phyloP scores from a whole-genome alignment of 257 asterid species.

The Solanum chiquidenum region DNA sequence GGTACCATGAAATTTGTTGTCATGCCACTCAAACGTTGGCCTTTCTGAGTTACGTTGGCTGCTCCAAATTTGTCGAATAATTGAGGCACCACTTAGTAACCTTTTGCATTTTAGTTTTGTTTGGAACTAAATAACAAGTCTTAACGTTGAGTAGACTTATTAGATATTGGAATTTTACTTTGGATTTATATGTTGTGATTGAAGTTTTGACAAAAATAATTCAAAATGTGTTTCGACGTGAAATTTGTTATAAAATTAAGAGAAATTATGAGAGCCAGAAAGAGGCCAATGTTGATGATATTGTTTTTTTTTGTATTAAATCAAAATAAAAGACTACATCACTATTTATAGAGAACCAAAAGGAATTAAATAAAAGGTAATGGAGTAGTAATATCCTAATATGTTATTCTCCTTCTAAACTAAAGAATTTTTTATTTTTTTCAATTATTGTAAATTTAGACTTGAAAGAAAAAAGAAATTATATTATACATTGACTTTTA shows the following conservation, averaged over 20 bases:
- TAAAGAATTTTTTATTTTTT: background rate
- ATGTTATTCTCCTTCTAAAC: background rate
- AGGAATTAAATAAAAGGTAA: background rate
- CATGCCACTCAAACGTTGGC: slow-evolving; percentile 48
- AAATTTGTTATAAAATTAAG: background rate
- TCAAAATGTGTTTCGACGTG: background rate
- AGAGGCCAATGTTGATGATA: background rate
- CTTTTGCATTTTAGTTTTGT: background rate
- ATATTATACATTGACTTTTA: background rate
- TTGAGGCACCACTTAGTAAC: background rate
- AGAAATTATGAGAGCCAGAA: background rate
- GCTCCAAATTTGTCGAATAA: background rate
- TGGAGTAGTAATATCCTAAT: background rate
- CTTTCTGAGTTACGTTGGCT: background rate
- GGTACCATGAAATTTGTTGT: slow-evolving; percentile 70
- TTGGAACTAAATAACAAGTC: background rate
- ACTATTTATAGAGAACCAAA: background rate
- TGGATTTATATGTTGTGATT: background rate
- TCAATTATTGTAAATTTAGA: background rate
- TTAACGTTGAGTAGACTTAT: background rate
- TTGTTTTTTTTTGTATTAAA: background rate
- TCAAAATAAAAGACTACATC: background rate
- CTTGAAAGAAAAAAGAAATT: background rate
- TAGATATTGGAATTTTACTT: background rate
- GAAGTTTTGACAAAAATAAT: background rate